A percentile compares a stretch with the other conserved stretches of the same genome.
These are phyloP conservation scores for Chrysopogon serrulatus DNA, from an alignment of 176 grass and related monocot species.

Conservation along the genomic window DNA sequence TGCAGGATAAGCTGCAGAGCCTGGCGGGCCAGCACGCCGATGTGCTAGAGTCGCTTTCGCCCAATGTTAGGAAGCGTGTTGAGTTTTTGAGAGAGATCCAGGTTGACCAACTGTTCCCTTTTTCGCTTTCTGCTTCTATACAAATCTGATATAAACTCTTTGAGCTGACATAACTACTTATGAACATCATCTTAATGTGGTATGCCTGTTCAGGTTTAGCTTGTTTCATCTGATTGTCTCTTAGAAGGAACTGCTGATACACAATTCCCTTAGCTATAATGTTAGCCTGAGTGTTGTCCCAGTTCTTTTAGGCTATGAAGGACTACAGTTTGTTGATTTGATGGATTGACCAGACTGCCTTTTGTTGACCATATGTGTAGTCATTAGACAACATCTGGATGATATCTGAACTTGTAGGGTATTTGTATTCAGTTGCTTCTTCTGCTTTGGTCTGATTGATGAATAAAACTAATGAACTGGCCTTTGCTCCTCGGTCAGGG, in stretches of 20 bases:
- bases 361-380: background rate
- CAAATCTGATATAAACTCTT: background rate
- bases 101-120: conserved; percentile 20
- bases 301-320: too few species aligned
- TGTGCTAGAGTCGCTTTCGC: conserved; percentile 51
- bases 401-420: background rate
- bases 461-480: background rate
- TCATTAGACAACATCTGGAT: background rate
- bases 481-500: background rate
- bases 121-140: background rate
- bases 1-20: conserved; percentile 71
- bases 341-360: background rate
- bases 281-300: background rate
- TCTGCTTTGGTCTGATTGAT: background rate
- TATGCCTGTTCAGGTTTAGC: background rate
- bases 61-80: conserved; percentile 76
- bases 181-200: background rate
- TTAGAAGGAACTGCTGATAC: background rate
- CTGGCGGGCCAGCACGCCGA: conserved; percentile 60
- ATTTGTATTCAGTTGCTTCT: background rate
- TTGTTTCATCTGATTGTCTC: background rate
- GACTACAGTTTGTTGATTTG: background rate
- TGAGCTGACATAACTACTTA: background rate
- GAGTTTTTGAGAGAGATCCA: conserved; percentile 68
- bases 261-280: background rate